Base-by-base conservation (phyloP, 495 filamentous ascomycete genomes). In the Amniculicola lignicola region DNA sequence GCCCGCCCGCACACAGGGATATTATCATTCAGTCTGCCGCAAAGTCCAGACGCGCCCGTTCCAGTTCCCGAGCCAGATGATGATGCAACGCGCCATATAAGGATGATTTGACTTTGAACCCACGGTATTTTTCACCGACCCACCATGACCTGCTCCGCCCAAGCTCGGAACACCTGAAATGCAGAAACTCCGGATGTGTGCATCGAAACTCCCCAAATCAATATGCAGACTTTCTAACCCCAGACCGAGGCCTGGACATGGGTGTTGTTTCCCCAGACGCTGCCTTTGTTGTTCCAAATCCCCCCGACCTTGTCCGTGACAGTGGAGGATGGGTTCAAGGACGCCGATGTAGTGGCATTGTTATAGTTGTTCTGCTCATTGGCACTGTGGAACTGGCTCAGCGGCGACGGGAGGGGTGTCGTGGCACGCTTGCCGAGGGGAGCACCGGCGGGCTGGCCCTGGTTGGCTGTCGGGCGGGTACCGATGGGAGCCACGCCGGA, bases 401-500 rank as follows among this genome's bases (percentile, higher is more conserved):
- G 71, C 3, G 93, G 91, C 24, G 91, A 96, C 19, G 90, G 88
- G 18, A 96, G 78, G 48, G 93, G 90, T 14, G 91, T 94, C 3
- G 86, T 95, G 1, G 90, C 86, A 22, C 90, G 86, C 78, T 94
- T 95, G 75, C 80, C 88, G 62, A 90, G 69, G 14, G 79, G 79
- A 12, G 84, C 75, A 68, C 90, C 92, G 10, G 70, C 51, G 0
- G 74, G 67, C 57, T 83, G 80, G 39, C 68, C 64, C 57, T 77
- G 70, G 19, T 64, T 73, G 36, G 75, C 77, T 21, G 78, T 73
- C 0, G 91, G 93, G 24, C 93, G 85, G 42, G 94, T 95, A 33
- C 93, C 93, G 62, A 98, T 98, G 19, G 93, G 92, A 14, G 91
- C 92, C 16, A 96, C 89, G 16, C 82, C 76, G 27, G 82, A 77